These are phyloP conservation scores for Sclerotinia trifoliorum DNA, from an alignment of 2,329 filamentous ascomycete species.

Conservation along the genomic window DNA sequence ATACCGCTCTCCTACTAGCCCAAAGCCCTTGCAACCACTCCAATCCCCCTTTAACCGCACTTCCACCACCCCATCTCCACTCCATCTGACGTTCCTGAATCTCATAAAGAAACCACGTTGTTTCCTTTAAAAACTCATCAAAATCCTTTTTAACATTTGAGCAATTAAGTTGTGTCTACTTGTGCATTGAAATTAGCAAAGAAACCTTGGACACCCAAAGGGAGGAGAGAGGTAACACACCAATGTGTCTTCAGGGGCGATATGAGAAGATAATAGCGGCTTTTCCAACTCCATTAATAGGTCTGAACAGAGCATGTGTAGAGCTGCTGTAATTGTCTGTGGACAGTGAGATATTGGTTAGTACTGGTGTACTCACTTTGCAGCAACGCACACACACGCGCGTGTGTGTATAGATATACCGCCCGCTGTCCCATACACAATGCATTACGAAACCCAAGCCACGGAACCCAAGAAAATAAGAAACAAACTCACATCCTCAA, in stretches of 20 bases:
- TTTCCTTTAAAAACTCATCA: conserved; percentile 34
- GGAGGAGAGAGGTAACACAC: not conserved
- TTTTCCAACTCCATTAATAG: conserved; percentile 34
- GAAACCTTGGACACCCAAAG: not conserved
- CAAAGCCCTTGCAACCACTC: conserved; percentile 38
- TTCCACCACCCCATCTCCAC: conserved; percentile 29
- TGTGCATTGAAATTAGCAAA: not conserved
- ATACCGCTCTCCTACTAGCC: conserved; percentile 38
- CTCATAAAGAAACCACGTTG: conserved; percentile 34
- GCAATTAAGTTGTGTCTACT: conserved; percentile 22
- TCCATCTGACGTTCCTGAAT: conserved; percentile 36
- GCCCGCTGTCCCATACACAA: not conserved
- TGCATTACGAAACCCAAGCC: not conserved
- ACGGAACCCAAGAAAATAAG: not conserved
- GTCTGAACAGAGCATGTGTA: conserved; percentile 30
- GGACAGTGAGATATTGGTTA: not conserved
- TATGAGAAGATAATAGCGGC: conserved; percentile 22
- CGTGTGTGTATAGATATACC: not conserved
- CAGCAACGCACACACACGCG: too few relatives aligned
- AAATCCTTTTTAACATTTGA: conserved; percentile 30
- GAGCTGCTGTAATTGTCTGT: conserved; percentile 31
- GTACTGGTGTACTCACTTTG: not conserved
- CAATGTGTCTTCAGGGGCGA: not conserved
- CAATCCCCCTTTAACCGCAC: conserved; percentile 32
- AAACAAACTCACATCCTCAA: conserved; percentile 21